Conservation (phyloP, 768 basidiomycete species). For the Collybia nuda region DNA sequence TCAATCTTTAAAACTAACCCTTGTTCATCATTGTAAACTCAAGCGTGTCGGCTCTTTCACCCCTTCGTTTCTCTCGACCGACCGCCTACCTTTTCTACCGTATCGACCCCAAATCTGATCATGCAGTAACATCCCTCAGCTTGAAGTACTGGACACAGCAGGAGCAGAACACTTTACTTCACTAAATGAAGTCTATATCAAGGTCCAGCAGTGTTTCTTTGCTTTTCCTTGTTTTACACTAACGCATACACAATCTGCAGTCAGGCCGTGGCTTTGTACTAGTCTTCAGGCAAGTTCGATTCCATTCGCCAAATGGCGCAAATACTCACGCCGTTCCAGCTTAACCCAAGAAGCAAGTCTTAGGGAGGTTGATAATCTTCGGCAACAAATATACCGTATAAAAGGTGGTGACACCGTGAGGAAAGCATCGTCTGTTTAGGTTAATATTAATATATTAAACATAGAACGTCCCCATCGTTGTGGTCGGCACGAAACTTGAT, state of each 20-base stretch:
- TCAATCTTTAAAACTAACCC: neutral
- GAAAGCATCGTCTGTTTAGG: conserved; percentile 5
- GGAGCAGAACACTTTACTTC: conserved; percentile 86
- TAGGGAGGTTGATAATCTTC: conserved; percentile 75
- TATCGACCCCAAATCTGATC: conserved; percentile 1
- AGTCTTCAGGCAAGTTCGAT: conserved; percentile 64
- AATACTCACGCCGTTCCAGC: conserved; percentile 34
- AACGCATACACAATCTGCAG: conserved; percentile 29
- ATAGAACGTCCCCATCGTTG: conserved; percentile 73
- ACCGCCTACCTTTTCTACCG: neutral
- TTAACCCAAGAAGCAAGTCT: conserved; percentile 81
- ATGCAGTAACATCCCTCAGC: conserved; percentile 35
- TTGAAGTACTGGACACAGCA: conserved; percentile 81
- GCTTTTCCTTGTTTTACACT: neutral
- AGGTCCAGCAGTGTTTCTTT: conserved; percentile 38
- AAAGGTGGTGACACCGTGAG: conserved; percentile 68
- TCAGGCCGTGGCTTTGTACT: conserved; percentile 77
- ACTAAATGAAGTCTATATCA: conserved; percentile 79
- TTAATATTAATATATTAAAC: conserved; percentile 3
- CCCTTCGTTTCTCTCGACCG: neutral
- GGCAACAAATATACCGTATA: conserved; percentile 79
- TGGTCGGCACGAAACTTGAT: conserved; percentile 87
- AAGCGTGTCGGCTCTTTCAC: neutral
- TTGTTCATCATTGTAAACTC: neutral
- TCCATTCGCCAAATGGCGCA: conserved; percentile 3